Conservation (phyloP, 2,329 filamentous ascomycete species). For the Beauveria australis region DNA sequence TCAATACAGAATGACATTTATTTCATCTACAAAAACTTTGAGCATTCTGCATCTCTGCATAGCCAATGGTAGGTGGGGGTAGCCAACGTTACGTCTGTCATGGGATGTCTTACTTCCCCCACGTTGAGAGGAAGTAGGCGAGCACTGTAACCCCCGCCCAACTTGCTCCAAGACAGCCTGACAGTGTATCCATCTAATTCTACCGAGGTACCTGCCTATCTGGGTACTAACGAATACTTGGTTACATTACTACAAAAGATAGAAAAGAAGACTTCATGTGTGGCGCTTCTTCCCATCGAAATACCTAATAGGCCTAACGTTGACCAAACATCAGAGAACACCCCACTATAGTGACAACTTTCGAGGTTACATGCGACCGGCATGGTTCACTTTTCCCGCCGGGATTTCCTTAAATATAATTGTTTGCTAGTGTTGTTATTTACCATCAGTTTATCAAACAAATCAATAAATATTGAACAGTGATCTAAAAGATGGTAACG, state of each 20-base stretch:
- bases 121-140: slow-evolving; percentile 1
- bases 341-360: neutral
- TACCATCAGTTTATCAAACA: neutral
- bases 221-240: no score
- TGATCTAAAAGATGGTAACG: slow-evolving; percentile 6
- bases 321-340: neutral
- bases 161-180: neutral
- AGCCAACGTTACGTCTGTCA: slow-evolving; percentile 5
- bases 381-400: neutral
- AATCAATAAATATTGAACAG: neutral
- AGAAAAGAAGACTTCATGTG: no score
- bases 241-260: no score
- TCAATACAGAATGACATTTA: neutral
- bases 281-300: neutral
- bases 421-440: neutral
- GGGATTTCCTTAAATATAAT: neutral
- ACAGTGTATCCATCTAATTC: no score
- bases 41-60: no score
- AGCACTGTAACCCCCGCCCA: neutral
- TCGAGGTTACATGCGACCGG: slow-evolving; percentile 2
- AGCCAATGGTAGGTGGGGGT: neutral
- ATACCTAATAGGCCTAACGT: neutral
- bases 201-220: no score
- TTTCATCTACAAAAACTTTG: neutral
- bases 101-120: slow-evolving; percentile 2